Evolutionary conservation across 225 moss, liverwort and hornwort species (phyloP), one percentile per base, ranked within the genome.

Genomic region (Ulota crispa): DNA sequence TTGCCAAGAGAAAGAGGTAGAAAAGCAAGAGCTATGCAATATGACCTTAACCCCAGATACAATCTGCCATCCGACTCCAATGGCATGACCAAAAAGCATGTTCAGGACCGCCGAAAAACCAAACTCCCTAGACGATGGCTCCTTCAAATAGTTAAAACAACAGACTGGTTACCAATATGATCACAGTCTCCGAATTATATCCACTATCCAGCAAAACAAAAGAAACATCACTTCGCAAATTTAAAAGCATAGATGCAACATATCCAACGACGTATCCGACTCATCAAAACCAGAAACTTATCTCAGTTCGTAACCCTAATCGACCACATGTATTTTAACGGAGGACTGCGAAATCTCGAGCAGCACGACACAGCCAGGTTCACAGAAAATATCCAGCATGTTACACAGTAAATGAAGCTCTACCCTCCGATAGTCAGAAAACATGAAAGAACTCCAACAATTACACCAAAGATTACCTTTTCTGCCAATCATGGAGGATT

Each of bases 251-350:
- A 23, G 61, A 7, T 24, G 36, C 12, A 27, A 28, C 54, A 39
- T 47, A 30, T 15, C 37, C 28, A 28, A 30, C 0, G 50, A 21
- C 60, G 60, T 34, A 31, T 24, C 28, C 27, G 18, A 83, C 37
- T 9, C 11, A 71, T 20, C 39, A 21, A 60, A 47, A 53, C 66
- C n/a, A 1, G 42, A 84, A 52, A 84, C 68, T 73, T 78, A 78
- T 28, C 61, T 77, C 45, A 64, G 30, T 37, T 8, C 54, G 31
- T 6, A 81, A 81, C 81, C 84, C 87, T 84, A 81, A 81, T 81
- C 52, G 32, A 54, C 43, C 63, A 28, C 34, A 43, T 36, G 36
- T 9, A 66, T 43, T 39, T 6, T 3, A 24, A 52, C 9, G 18
- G 24, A 34, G 36, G 20, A 23, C 27, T 20, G 16, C 16, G 32